Conservation (phyloP, 148 eudicot species). For the Salicornia ramosissima region DNA sequence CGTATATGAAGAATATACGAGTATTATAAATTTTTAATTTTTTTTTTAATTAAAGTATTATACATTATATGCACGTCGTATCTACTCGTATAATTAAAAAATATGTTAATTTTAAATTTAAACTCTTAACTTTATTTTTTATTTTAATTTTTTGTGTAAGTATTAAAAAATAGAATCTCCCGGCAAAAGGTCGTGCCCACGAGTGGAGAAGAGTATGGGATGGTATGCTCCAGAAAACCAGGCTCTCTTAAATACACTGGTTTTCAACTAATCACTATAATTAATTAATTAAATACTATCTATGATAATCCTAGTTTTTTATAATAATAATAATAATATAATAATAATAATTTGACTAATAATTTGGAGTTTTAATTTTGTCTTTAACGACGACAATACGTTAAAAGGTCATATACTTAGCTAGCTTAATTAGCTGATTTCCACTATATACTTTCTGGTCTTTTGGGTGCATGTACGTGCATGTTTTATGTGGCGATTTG, state of each 20-base stretch:
- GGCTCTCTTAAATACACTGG: conserved; percentile 1
- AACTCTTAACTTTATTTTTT: no score
- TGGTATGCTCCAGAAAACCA: conserved; percentile 25
- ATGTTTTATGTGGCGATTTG: conserved; percentile 33
- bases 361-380: conserved; percentile 18
- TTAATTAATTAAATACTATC: neutral
- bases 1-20: no score
- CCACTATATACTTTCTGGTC: conserved; percentile 18
- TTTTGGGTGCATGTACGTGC: conserved; percentile 26
- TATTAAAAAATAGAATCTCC: conserved; percentile 5
- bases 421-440: neutral
- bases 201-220: conserved; percentile 33
- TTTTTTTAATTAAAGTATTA: neutral
- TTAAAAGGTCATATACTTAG: conserved; percentile 14
- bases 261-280: neutral
- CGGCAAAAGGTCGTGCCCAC: conserved; percentile 38
- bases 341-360: conserved; percentile 8
- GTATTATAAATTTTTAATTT: no score
- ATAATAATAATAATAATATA: neutral
- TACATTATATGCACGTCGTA: conserved; percentile 24
- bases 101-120: neutral
- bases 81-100: neutral
- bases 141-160: no score
- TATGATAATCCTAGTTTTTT: neutral
- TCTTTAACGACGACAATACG: conserved; percentile 24